Conservation (phyloP, 1,139 yeast genomes). For the Yarrowia galli region DNA sequence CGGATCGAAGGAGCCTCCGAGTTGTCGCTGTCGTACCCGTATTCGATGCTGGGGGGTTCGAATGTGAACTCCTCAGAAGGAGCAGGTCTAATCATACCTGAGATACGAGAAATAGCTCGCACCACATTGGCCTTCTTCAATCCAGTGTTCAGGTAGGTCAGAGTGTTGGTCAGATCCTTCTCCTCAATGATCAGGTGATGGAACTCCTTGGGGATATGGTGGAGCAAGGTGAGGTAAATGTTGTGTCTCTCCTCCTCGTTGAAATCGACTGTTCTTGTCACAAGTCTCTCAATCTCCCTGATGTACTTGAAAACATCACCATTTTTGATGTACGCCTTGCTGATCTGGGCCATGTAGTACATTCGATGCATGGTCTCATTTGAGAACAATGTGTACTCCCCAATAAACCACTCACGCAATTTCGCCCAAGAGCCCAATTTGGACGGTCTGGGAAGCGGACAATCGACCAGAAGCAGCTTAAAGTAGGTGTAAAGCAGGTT, state of each 20-base stretch:
- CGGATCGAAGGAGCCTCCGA: conserved; percentile 21
- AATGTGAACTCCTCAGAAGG: background rate
- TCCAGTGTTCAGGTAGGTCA: background rate
- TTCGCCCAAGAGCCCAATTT: background rate
- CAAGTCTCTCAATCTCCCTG: background rate
- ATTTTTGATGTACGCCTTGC: background rate
- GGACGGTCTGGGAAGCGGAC: conserved; percentile 8
- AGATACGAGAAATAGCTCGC: background rate
- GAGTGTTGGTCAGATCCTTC: background rate
- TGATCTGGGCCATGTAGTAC: background rate
- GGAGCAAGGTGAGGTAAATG: background rate
- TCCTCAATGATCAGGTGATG: background rate
- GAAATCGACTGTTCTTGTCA: background rate
- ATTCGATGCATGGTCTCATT: background rate
- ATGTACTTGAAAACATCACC: conserved; percentile 1
- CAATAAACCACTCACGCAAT: background rate
- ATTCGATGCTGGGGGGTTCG: background rate
- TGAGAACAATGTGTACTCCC: conserved; percentile 3
- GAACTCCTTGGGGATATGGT: conserved; percentile 7
- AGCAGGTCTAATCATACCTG: background rate
- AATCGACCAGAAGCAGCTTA: background rate
- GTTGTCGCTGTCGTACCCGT: conserved; percentile 28
- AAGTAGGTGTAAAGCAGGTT: background rate
- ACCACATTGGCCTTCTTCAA: conserved; percentile 25
- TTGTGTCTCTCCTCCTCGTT: background rate